Base-by-base conservation (phyloP, 495 filamentous ascomycete genomes). In the Hypoxylon trugodes region DNA sequence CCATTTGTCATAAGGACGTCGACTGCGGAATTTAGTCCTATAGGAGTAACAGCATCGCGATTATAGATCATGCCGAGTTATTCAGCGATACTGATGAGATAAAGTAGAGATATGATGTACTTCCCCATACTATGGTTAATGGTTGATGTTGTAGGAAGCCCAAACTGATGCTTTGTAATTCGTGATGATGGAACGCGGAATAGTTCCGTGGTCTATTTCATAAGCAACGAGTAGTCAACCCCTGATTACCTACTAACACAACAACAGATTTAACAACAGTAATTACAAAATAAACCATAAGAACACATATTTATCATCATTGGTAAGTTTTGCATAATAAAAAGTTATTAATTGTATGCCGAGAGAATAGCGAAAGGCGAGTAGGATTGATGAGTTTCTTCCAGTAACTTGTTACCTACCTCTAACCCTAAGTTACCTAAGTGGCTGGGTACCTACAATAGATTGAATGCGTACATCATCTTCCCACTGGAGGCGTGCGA, bases 161-260 rank as follows among this genome's bases (percentile, higher is more conserved):
- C n/a, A 15, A 37, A 16, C 4, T 16, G n/a, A 18, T 53, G 48
- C 48, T 61, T 61, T 45, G 58, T 61, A 47, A 61, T 51, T 7
- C 4, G 9, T 46, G 42, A 15, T 46, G 22, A 13, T 26, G 25
- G 9, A 36, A 40, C 19, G 58, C 58, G 58, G 58, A 37, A 15
- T 6, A 1, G 1, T 61, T 53, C 58, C 58, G 58, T 28, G 7
- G 13, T 32, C 3, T 49, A 46, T 18, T 25, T 45, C 41, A 5
- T 45, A 45, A 45, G 41, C 41, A 45, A 25, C 35, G 45, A 22
- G 13, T 10, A 18, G n/a, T 7, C 25, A 16, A 28, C 42, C 24
- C 42, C 42, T 46, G 42, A 46, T 28, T 46, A 30, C 42, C 3
- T 16, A 7, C 12, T 28, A 12, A n/a, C 25, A 28, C 8, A 22